phyloP scores from a whole-genome alignment of 2,329 filamentous ascomycete genomes.

The Aspergillus spinulosporus region DNA sequence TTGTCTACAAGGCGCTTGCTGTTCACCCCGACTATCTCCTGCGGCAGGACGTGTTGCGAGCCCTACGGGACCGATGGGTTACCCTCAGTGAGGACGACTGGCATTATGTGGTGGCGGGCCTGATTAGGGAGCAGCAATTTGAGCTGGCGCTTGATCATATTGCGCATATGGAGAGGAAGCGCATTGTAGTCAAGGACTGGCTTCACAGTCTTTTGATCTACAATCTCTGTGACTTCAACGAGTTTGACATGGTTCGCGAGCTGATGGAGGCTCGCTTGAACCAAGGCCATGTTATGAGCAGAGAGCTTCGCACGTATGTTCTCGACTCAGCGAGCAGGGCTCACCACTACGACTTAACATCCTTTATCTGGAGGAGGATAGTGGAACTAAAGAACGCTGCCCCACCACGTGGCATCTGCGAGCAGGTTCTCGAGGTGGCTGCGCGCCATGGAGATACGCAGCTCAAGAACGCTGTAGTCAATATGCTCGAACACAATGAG shows the following conservation, averaged over 20 bases:
- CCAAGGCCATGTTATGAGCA: conserved; percentile 50
- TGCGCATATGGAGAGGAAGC: conserved; percentile 63
- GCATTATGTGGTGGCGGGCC: conserved; percentile 68
- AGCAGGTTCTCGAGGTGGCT: conserved; percentile 71
- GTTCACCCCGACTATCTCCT: conserved; percentile 84
- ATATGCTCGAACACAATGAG: conserved; percentile 60
- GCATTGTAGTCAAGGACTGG: conserved; percentile 65
- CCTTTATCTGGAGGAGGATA: conserved; percentile 69
- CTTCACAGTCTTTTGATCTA: conserved; percentile 76
- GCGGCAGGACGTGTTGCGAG: conserved; percentile 67
- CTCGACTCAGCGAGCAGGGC: conserved; percentile 72
- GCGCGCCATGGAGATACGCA: conserved; percentile 65
- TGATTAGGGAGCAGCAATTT: conserved; percentile 78
- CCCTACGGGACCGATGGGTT: conserved; percentile 67
- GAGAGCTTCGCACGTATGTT: conserved; percentile 66
- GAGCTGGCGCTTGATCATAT: conserved; percentile 75
- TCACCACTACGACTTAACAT: conserved; percentile 63
- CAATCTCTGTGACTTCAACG: conserved; percentile 68
- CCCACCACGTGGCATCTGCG: conserved; percentile 64
- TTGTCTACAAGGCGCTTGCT: conserved; percentile 59
- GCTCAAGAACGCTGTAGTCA: conserved; percentile 71
- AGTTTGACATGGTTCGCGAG: conserved; percentile 73
- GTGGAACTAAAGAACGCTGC: conserved; percentile 62
- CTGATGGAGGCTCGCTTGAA: conserved; percentile 63
- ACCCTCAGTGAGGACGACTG: conserved; percentile 61